These are phyloP conservation scores for Metschnikowia continentalis DNA, from an alignment of 805 yeast species.

Conservation along the genomic window DNA sequence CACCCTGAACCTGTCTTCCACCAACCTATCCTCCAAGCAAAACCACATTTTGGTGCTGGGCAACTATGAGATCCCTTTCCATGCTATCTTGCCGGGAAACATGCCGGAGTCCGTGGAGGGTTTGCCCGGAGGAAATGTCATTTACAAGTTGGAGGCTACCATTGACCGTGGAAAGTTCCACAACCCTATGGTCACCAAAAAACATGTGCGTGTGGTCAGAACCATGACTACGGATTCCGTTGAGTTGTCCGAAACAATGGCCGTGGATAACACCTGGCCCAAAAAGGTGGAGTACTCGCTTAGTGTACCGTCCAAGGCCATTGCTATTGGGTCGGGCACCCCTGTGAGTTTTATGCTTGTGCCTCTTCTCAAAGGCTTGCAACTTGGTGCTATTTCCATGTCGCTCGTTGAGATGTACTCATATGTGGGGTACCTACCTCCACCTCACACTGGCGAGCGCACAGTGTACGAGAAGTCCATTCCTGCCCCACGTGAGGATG, in stretches of 20 bases:
- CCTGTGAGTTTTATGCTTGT: conserved; percentile 68
- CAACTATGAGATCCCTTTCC: conserved; percentile 87
- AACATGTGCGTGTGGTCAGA: conserved; percentile 75
- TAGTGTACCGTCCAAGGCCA: conserved; percentile 80
- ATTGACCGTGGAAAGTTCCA: conserved; percentile 81
- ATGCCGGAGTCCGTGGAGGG: conserved; percentile 89
- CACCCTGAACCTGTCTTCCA: conserved; percentile 21
- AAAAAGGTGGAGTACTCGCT: conserved; percentile 85
- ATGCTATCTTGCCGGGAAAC: conserved; percentile 77
- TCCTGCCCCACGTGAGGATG: conserved; percentile 37
- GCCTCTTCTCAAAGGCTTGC: conserved; percentile 78
- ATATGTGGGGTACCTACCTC: conserved; percentile 54
- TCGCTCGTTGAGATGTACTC: conserved; percentile 65
- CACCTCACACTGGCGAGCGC: conserved; percentile 60
- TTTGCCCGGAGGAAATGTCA: conserved; percentile 69
- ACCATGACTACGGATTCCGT: conserved; percentile 84
- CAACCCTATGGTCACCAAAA: conserved; percentile 58
- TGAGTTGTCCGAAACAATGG: conserved; percentile 85
- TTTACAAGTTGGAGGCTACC: conserved; percentile 70
- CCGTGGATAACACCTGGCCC: conserved; percentile 96
- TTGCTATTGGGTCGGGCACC: conserved; percentile 80
- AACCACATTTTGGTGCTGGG: conserved; percentile 57
- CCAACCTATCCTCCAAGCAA: conserved; percentile 24
- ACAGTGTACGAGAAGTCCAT: conserved; percentile 47
- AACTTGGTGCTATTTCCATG: conserved; percentile 68